These are phyloP conservation scores for Solanum stenotomum DNA, from an alignment of 257 asterid genomes.

Conservation along the genomic window DNA sequence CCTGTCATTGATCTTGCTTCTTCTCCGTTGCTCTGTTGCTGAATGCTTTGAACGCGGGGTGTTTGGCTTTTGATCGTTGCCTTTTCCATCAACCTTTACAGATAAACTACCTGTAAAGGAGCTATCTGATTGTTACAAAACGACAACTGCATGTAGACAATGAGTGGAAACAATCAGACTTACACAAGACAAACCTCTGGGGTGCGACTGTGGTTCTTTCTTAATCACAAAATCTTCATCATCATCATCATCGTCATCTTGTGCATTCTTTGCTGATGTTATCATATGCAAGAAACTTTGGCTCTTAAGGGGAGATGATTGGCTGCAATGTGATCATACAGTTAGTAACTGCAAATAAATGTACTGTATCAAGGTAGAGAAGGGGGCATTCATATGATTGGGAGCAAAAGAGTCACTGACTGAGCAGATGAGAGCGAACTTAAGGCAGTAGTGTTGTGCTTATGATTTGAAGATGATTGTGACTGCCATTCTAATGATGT, in stretches of 20 bases:
- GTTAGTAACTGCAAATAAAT: background rate
- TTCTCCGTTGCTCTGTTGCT: slow-evolving; percentile 97
- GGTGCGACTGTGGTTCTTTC: slow-evolving; percentile 54
- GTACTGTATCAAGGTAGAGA: background rate
- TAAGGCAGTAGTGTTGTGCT: slow-evolving; percentile 31
- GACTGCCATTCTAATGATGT: slow-evolving; percentile 51
- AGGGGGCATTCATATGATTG: background rate
- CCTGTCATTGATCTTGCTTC: slow-evolving; percentile 99
- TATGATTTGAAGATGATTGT: slow-evolving; percentile 54
- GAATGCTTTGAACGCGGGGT: slow-evolving; percentile 98
- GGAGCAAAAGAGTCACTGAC: slow-evolving; percentile 35
- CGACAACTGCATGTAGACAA: background rate
- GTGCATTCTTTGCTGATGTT: slow-evolving; percentile 52
- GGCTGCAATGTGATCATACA: slow-evolving; percentile 34
- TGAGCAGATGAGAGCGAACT: slow-evolving; percentile 69
- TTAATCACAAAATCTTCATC: slow-evolving; percentile 51
- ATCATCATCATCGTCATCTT: slow-evolving; percentile 71
- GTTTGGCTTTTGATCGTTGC: slow-evolving; percentile 62
- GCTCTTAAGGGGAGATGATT: slow-evolving; percentile 54
- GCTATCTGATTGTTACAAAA: background rate
- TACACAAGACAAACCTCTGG: slow-evolving; percentile 40
- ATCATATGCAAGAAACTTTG: slow-evolving; percentile 73
- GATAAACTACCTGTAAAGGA: slow-evolving; percentile 42
- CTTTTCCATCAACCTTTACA: slow-evolving; percentile 62
- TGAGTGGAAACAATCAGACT: background rate